Evolutionary conservation across 2,329 filamentous ascomycete species (phyloP), one percentile per base, ranked within the genome.

Genomic region (Hypocrella siamensis): DNA sequence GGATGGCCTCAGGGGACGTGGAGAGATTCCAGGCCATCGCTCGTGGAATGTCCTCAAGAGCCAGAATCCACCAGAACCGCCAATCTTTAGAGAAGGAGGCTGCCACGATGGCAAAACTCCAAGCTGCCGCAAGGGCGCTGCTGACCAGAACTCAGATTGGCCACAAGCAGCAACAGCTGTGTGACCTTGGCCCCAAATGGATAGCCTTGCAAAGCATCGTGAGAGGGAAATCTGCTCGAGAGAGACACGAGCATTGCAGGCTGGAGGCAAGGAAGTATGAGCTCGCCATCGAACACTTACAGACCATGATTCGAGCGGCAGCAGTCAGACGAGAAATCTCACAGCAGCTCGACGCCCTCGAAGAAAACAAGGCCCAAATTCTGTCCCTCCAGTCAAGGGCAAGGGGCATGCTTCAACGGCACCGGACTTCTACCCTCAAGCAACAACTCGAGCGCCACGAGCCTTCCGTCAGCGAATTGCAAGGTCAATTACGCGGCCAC

Each of bases 401-500:
- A 31, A 65, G 78, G 36, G 78, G 73, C 28, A 72, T 75, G 64
- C 55, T 77, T 21, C 55, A 67, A 39, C 64, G 75, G 32, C 57
- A 57, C 31, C 58, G 56, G 12, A 45, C 74, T 19, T 56, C 59
- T 7, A 51, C 51, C 9, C 63, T 73, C 16, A 56, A 61, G 21
- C 54, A 67, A 27, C 60, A 65, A 3, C 61, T 92, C 15, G 61
- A 72, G 33, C 59, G 58, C 27, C 63, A 82, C 42, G 64, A 65
- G 7, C 46, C 61, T 1, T 56, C 61, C 6, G 70, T 83, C 31
- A 65, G 59, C 15, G 57, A 63, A 17, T 60, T 92, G 2, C 83
- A 93, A 50, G 69, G 74, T 15, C 60, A 67, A 28, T 67, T 70
- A 17, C 68, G 81, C 40, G 82, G 77, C n/a, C 71, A 62, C 42